These are phyloP conservation scores for Calonectria crousiana DNA, from an alignment of 2,329 filamentous ascomycete species.

Conservation along the genomic window DNA sequence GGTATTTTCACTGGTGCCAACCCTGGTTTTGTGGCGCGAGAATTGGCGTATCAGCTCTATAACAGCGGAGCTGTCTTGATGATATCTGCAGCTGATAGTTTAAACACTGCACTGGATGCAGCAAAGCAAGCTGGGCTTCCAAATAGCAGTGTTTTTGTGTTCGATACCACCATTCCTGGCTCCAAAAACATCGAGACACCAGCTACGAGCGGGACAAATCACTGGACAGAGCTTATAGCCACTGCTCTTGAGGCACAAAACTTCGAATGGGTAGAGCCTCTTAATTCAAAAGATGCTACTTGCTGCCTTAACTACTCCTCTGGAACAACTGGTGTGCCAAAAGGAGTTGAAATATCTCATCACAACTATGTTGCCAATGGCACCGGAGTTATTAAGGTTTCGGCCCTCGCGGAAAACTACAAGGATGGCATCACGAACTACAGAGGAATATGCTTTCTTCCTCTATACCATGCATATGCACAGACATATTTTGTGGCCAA, in stretches of 20 bases:
- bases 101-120: constrained; percentile 76
- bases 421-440: constrained; percentile 52
- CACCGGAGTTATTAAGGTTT: constrained; percentile 61
- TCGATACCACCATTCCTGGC: constrained; percentile 66
- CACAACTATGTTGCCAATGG: constrained; percentile 80
- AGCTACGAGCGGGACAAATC: constrained; percentile 37
- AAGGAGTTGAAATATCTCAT: constrained; percentile 85
- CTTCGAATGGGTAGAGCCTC: constrained; percentile 73
- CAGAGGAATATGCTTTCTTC: constrained; percentile 74
- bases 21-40: constrained; percentile 73
- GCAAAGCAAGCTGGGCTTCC: constrained; percentile 69
- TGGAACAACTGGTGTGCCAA: constrained; percentile 83
- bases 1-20: constrained; percentile 84
- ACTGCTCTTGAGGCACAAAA: constrained; percentile 49
- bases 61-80: constrained; percentile 78
- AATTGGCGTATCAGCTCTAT: constrained; percentile 80
- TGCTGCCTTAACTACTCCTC: constrained; percentile 83
- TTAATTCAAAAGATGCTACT: constrained; percentile 63
- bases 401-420: constrained; percentile 52
- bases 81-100: constrained; percentile 68
- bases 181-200: neutral
- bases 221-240: constrained; percentile 75
- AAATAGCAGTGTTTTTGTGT: constrained; percentile 71
- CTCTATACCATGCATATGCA: constrained; percentile 80
- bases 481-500: constrained; percentile 78